Percentiles rank a stretch among this genome's conserved stretches.
Conservation (phyloP, 2,329 filamentous ascomycete genomes). For the Penicillium sp. region DNA sequence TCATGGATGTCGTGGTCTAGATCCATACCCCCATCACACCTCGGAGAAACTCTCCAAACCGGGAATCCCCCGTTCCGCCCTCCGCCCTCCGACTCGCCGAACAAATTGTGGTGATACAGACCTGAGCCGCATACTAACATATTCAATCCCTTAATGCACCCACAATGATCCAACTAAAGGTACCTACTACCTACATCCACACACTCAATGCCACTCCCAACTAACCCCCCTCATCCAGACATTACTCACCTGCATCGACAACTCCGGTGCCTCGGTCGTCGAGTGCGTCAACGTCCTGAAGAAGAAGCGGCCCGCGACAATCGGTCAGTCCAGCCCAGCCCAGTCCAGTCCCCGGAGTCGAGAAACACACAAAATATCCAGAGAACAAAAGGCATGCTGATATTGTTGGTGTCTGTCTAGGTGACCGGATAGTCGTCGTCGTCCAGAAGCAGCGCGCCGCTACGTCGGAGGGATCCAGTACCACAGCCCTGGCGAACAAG, state of each 20-base stretch:
- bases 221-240: conserved; percentile 62
- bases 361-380: no score
- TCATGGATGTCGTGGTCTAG: no score
- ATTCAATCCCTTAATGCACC: conserved; percentile 38
- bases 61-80: conserved; percentile 29
- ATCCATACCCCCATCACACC: neutral
- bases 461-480: conserved; percentile 72
- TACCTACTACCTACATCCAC: conserved; percentile 31
- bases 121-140: conserved; percentile 1
- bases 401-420: conserved; percentile 53
- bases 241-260: conserved; percentile 99
- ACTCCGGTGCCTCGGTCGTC: conserved; percentile 95
- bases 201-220: neutral
- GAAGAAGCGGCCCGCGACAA: conserved; percentile 82
- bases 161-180: conserved; percentile 94
- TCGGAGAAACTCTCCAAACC: conserved; percentile 29
- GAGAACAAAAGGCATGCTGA: neutral
- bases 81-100: conserved; percentile 22
- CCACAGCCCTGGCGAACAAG: conserved; percentile 82
- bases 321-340: conserved; percentile 70
- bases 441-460: conserved; percentile 93
- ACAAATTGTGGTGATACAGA: conserved; percentile 32
- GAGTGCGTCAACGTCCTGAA: conserved; percentile 94
- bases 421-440: conserved; percentile 95
- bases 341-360: conserved; percentile 31